Evolutionary conservation across 371 early-diverging fungal genomes (phyloP).

Genomic region (Lichtheimia ramosa): DNA sequence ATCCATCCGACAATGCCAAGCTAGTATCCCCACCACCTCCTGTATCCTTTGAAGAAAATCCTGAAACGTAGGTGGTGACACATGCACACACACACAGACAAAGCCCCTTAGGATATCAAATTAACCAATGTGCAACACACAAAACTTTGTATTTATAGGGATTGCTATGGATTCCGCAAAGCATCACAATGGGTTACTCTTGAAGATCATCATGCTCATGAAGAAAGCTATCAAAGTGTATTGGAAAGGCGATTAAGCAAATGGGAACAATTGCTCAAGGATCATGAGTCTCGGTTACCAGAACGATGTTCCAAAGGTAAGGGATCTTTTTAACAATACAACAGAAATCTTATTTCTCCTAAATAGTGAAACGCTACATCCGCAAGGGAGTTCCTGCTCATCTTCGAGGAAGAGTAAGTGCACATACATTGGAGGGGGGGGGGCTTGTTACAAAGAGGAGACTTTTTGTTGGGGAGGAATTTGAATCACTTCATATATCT

Average conservation of each 20-base stretch:
- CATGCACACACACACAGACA: background rate
- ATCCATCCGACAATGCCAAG: conserved; percentile 1
- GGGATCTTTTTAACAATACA: background rate
- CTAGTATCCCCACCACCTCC: conserved; percentile 17
- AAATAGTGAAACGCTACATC: conserved; percentile 68
- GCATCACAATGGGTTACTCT: conserved; percentile 52
- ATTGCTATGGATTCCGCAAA: conserved; percentile 63
- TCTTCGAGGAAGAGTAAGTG: conserved; percentile 58
- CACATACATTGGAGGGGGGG: too few relatives aligned
- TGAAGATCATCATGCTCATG: conserved; percentile 50
- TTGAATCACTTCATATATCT: background rate
- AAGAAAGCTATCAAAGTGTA: conserved; percentile 46
- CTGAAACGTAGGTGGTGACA: conserved; percentile 17
- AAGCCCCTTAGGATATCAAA: too few relatives aligned
- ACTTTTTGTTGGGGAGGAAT: too few relatives aligned
- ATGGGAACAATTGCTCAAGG: conserved; percentile 56
- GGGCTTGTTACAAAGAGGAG: too few relatives aligned
- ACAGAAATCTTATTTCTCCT: background rate
- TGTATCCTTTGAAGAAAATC: conserved; percentile 10
- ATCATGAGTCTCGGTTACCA: conserved; percentile 48
- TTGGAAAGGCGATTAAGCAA: conserved; percentile 49
- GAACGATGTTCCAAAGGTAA: conserved; percentile 51
- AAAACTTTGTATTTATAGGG: conserved; percentile 26
- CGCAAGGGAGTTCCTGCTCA: conserved; percentile 78
- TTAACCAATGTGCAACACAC: too few relatives aligned